Evolutionary conservation across 441 rosid species (phyloP).

Genomic region (Flueggea neowawraea): DNA sequence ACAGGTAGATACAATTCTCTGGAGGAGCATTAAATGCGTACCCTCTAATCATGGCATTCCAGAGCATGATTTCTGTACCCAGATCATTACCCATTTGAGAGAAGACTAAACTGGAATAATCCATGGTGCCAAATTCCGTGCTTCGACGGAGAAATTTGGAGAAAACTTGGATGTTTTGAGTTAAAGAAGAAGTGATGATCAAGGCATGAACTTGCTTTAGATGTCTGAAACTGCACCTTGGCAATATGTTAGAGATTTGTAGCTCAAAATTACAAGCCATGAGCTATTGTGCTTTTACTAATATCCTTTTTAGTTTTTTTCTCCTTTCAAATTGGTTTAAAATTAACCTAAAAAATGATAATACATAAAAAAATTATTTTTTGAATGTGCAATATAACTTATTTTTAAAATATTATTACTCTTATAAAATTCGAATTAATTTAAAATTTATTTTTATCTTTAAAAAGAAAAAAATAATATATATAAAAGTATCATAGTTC

Average conservation of each 20-base stretch:
- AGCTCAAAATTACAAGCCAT: constrained; percentile 1
- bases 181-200: constrained; percentile 20
- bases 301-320: too few relatives aligned
- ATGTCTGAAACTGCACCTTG: constrained; percentile 23
- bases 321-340: too few relatives aligned
- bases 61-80: constrained; percentile 12
- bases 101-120: constrained; percentile 23
- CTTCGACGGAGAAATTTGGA: constrained; percentile 31
- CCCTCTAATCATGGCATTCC: constrained; percentile 35
- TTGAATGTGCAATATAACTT: too few relatives aligned
- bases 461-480: too few relatives aligned
- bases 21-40: constrained; percentile 28
- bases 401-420: too few relatives aligned
- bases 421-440: too few relatives aligned
- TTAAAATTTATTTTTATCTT: too few relatives aligned
- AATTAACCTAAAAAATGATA: too few relatives aligned
- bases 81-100: constrained; percentile 16
- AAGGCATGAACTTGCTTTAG: constrained; percentile 32
- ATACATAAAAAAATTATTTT: too few relatives aligned
- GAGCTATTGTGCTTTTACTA: too few relatives aligned
- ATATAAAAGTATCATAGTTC: too few relatives aligned
- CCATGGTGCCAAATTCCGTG: constrained; percentile 37
- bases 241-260: constrained; percentile 15
- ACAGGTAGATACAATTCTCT: constrained; percentile 17
- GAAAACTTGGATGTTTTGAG: constrained; percentile 14